Base-by-base conservation (phyloP, 2,329 filamentous ascomycete genomes). In the Cercospora zeae-maydis region DNA sequence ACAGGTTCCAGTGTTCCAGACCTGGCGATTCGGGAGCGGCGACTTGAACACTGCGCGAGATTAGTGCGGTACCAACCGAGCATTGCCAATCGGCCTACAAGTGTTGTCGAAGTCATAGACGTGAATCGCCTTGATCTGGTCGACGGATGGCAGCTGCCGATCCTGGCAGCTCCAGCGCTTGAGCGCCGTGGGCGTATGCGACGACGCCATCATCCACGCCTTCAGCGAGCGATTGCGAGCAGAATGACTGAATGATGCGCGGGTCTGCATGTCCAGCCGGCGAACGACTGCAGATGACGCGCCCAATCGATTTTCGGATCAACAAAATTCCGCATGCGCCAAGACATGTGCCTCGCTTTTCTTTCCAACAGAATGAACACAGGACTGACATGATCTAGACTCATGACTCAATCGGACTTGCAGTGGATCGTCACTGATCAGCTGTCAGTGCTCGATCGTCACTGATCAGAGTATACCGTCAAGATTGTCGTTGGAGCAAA, bases 91-190 rank as follows among this genome's bases (percentile, higher is more conserved):
- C 30, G 58, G 66, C 88, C 75, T 80, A 93, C 91, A 80, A 37
- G 93, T 98, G 74, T 99, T 98, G 78, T 99, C 95, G 76, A 98
- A 99, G 77, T 99, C 95, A 79, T 98, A 98, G 69, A 99, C 85
- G 74, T 98, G 93, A 58, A 99, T 86, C 8, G 86, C 80, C 75
- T 86, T 91, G 77, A 98, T 88, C 60, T 86, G 81, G 45, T 89
- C 82, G 10, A 87, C 82, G 33, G 85, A 84, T 71, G 92, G 91
- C 34, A 95, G 81, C 64, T 88, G 84, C 73, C 86, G 88, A 72
- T 87, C 86, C 64, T 88, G 80, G 69, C 92, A 86, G 42, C 91
- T 96, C 93, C 93, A 97, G 69, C 93, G 83, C 76, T 88, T 88
- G 66, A 96, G 79, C 45, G 88, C 86, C 14, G 91, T 96, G 63